Evolutionary conservation across 139 green algal genomes (phyloP), one percentile per base, ranked within the genome.

Genomic region (Raphidocelis subcapitata): DNA sequence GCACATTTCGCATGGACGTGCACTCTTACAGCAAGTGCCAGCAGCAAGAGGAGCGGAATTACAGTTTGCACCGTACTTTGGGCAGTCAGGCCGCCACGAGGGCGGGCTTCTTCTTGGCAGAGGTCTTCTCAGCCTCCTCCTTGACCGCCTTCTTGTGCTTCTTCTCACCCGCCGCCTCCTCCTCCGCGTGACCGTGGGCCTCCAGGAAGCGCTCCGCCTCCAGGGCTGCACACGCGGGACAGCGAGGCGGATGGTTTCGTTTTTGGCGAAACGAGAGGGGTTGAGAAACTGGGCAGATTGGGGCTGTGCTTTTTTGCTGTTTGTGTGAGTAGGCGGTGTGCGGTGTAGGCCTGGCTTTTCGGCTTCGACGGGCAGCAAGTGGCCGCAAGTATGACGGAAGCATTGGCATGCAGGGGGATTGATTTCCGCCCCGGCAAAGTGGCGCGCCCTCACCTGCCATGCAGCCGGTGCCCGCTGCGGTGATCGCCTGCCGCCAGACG

Each of bases 401-500:
- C 24, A n/a, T 37, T 41, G 62, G 3, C 2, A 16, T 47, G 0
- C 5, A 5, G 32, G 37, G 31, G 3, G 2, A 33, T 5, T 4
- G n/a, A 15, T 41, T 60, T n/a, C 31, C n/a, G 8, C 37, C 29
- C 0, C 46, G 31, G 4, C 5, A 32, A 26, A 46, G 33, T 47
- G 47, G 16, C 46, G 54, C 64, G 33, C 18, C 5, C 72, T 62
- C 63, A 84, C 81, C 73, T 68, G 72, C 35, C 47, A 37, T 32
- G 54, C 44, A 59, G 55, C 81, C 80, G n/a, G 62, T 80, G 52
- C 86, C 88, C 35, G 88, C 88, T 4, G 86, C 85, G 18, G 85
- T 94, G 78, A 94, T 86, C 35, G 89, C 89, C 71, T 94, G 89
- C 21, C 89, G 72, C 87, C 87, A 94, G 81, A 88, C 89, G 75